A percentile compares a stretch with the other conserved stretches of the same genome.
Evolutionary conservation across 805 yeast species (phyloP).

Genomic region (Sugiyamaella mastotermitis): DNA sequence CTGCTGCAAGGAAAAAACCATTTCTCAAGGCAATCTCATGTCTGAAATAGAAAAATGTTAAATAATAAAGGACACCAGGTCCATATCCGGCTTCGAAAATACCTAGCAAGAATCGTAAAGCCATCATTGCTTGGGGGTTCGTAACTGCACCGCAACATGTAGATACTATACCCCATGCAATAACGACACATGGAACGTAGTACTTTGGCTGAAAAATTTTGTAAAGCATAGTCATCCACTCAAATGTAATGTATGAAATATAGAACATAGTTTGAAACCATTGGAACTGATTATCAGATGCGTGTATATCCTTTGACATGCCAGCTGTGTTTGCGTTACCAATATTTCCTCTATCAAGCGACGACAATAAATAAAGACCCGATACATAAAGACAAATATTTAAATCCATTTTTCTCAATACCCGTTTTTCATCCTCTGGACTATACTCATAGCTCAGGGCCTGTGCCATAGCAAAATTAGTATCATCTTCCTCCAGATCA

Average conservation of each 20-base stretch:
- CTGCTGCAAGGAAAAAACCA: slow-evolving; percentile 26
- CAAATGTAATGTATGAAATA: slow-evolving; percentile 43
- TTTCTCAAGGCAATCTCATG: slow-evolving; percentile 27
- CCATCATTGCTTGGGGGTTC: slow-evolving; percentile 37
- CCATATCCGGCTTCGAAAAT: slow-evolving; percentile 28
- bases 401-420: slow-evolving; percentile 36
- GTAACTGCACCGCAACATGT: slow-evolving; percentile 41
- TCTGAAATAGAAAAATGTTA: slow-evolving; percentile 28
- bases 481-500: too few species aligned
- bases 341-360: slow-evolving; percentile 47
- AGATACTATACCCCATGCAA: slow-evolving; percentile 22
- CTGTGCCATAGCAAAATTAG: too few species aligned
- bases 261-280: slow-evolving; percentile 41
- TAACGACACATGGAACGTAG: slow-evolving; percentile 14
- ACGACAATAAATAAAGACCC: slow-evolving; percentile 42
- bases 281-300: slow-evolving; percentile 38
- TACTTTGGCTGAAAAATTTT: slow-evolving; percentile 8
- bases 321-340: slow-evolving; percentile 52
- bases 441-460: slow-evolving; percentile 14
- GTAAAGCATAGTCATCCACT: slow-evolving; percentile 29
- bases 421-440: slow-evolving; percentile 18
- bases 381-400: slow-evolving; percentile 42
- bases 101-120: slow-evolving; percentile 38
- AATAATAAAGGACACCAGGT: slow-evolving; percentile 29
- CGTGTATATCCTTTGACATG: slow-evolving; percentile 37